These are phyloP conservation scores for Lichtheimia hyalospora DNA, from an alignment of 371 early-diverging fungal genomes.

Conservation along the genomic window DNA sequence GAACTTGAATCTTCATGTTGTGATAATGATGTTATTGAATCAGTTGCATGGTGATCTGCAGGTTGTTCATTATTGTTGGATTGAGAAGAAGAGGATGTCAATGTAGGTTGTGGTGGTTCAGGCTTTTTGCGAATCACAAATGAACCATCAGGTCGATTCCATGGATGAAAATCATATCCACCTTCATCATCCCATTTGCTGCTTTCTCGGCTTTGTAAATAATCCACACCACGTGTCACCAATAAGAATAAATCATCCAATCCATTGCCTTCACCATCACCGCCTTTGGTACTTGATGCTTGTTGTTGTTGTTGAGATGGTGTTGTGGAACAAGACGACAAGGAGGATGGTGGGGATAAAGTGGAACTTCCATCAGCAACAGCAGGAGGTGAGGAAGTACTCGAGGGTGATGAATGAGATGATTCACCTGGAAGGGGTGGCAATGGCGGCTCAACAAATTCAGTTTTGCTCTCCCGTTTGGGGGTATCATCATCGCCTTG, in stretches of 20 bases:
- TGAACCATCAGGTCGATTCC: conserved; percentile 47
- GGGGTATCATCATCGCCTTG: conserved; percentile 3
- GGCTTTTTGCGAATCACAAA: conserved; percentile 34
- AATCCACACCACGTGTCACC: conserved; percentile 48
- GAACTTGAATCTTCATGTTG: neutral
- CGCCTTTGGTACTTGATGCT: neutral
- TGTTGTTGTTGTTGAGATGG: conserved; percentile 4
- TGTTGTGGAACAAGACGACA: neutral
- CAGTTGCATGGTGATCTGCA: neutral
- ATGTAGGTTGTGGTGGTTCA: neutral
- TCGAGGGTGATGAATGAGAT: neutral
- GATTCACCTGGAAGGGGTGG: neutral
- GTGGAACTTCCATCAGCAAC: no score
- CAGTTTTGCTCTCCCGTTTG: conserved; percentile 8
- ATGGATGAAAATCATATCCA: conserved; percentile 52
- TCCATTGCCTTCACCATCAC: neutral
- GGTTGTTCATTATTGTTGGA: neutral
- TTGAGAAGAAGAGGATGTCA: neutral
- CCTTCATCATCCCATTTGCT: conserved; percentile 53
- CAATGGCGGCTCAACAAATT: conserved; percentile 2
- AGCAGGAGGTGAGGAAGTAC: conserved; percentile 9
- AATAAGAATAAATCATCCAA: conserved; percentile 18
- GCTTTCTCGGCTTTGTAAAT: conserved; percentile 35
- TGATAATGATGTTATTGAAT: neutral
- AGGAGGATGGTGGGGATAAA: conserved; percentile 1